Evolutionary conservation across 208 protist species (phyloP), one percentile per base, ranked within the genome.

Genomic region (Entamoeba histolytica): DNA sequence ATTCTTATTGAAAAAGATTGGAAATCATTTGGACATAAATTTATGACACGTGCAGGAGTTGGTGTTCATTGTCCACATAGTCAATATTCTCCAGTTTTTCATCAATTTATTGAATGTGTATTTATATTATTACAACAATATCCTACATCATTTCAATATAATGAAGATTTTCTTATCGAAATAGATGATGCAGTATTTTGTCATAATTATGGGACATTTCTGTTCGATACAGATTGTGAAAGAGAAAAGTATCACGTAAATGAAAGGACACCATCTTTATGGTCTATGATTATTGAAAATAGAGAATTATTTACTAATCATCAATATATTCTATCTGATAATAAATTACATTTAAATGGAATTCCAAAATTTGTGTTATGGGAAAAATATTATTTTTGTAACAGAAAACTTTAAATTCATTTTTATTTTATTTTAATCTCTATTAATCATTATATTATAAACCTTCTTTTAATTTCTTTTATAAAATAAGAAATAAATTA

Each of bases 1-100:
- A 94, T 96, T 0, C 94, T 99, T 2, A 95, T 98, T 39, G 97
- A 98, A 92, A 98, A 98, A 94, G 98, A 99, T 23, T 99, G 97
- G 97, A 91, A 98, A 5, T 92, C 94, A 12, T 98, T 98, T 95
- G 98, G 98, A 14, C 97, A 98, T 94, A 97, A 97, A 55, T 98
- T 97, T 94, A 87, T 94, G 35, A 94, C 95, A n/a, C 93, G 97
- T 35, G 93, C 92, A 23, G 78, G 87, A 31, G 7, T 35, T 49
- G 91, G 19, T 14, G 49, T 44, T 49, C 7, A 1, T 39, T 57
- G 23, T 35, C 49, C 91, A 7, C 17, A 47, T 35, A 28, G 49
- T 4, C 91, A 92, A 55, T n/a, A 95, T 61, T 57, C 91, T 1
- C 96, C 95, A 23, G 92, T 97, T 28, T 97, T 97, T 92, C 31